Conservation (phyloP, 306 rosid genomes). For the Vicia faba region DNA sequence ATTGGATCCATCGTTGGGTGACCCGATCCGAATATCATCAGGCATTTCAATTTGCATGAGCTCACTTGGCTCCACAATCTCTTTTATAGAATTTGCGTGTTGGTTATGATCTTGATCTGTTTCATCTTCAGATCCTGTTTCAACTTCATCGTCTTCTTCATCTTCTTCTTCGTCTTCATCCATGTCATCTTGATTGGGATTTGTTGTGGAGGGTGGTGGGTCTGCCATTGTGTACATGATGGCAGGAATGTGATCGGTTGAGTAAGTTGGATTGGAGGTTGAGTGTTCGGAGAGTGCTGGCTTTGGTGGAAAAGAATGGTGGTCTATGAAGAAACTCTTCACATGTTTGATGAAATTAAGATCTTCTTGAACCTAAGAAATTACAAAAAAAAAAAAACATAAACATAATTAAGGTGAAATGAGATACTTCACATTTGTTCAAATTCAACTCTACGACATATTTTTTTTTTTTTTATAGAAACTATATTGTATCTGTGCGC, state of each 20-base stretch:
- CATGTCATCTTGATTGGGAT: slow-evolving; percentile 38
- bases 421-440: too few species aligned
- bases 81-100: neutral
- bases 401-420: too few species aligned
- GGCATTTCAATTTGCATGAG: slow-evolving; percentile 83
- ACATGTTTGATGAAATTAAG: slow-evolving; percentile 65
- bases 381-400: neutral
- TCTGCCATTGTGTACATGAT: slow-evolving; percentile 41
- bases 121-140: slow-evolving; percentile 64
- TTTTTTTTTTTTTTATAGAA: too few species aligned
- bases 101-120: slow-evolving; percentile 28
- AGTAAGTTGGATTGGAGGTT: slow-evolving; percentile 78
- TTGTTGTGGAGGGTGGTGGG: slow-evolving; percentile 37
- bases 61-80: slow-evolving; percentile 60
- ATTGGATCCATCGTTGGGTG: slow-evolving; percentile 81
- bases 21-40: slow-evolving; percentile 79
- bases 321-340: slow-evolving; percentile 64
- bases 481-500: too few species aligned
- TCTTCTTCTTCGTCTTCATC: slow-evolving; percentile 56
- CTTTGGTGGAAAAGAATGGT: slow-evolving; percentile 58
- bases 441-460: too few species aligned
- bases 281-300: slow-evolving; percentile 90
- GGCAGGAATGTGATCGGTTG: slow-evolving; percentile 55
- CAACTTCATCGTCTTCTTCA: slow-evolving; percentile 33
- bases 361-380: slow-evolving; percentile 70